A percentile compares a stretch with the other conserved stretches of the same genome.
Evolutionary conservation across 805 yeast species (phyloP).

Genomic region (Yamadazyma ubonensis): DNA sequence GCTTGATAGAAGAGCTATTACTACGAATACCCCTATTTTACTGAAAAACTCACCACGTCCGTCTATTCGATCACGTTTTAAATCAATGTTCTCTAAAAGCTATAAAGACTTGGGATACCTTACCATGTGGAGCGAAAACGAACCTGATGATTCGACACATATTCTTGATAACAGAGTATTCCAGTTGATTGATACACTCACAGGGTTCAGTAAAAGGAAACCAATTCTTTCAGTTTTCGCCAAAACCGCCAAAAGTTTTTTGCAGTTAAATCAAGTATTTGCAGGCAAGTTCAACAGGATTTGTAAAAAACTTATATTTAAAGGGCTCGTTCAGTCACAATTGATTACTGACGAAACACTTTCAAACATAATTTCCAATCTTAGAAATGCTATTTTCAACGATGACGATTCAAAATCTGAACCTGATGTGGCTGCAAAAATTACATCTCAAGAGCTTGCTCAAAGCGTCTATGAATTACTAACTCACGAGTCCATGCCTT

Average conservation of each 20-base stretch:
- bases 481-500: constrained; percentile 11
- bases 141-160: constrained; percentile 2
- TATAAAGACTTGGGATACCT: constrained; percentile 16
- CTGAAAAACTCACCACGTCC: background rate
- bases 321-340: constrained; percentile 12
- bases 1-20: constrained; percentile 3
- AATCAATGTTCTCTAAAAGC: constrained; percentile 9
- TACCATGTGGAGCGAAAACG: constrained; percentile 12
- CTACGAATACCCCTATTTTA: background rate
- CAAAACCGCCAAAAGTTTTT: constrained; percentile 2
- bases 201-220: constrained; percentile 14
- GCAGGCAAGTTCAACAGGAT: constrained; percentile 12
- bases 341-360: constrained; percentile 14
- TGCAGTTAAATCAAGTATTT: constrained; percentile 7
- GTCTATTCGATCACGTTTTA: constrained; percentile 10
- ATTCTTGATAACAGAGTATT: constrained; percentile 11
- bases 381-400: constrained; percentile 8
- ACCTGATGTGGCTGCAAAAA: background rate
- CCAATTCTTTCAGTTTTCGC: constrained; percentile 12
- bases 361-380: constrained; percentile 5
- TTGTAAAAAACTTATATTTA: constrained; percentile 11
- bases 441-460: constrained; percentile 8
- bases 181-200: constrained; percentile 12
- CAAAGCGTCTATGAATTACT: constrained; percentile 16
- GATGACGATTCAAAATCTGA: background rate